Percentiles rank a stretch among this genome's conserved stretches.
These are phyloP conservation scores for Eucalyptus caleyi DNA, from an alignment of 345 rosid genomes.

Conservation along the genomic window DNA sequence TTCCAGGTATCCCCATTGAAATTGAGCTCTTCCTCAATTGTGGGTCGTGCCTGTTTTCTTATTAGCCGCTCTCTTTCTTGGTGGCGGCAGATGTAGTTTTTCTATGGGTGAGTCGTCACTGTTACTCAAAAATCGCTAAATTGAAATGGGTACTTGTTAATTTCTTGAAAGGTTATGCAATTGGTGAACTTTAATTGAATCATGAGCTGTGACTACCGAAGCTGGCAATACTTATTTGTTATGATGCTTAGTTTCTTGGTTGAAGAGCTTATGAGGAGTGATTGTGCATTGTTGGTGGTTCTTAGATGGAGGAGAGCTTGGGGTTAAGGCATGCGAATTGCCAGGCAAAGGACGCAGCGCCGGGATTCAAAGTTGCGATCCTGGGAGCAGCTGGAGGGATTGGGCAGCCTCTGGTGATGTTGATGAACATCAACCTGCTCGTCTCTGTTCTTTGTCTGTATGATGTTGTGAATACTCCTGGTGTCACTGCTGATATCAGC, in stretches of 20 bases:
- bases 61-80: background rate
- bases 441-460: constrained; percentile 89
- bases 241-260: background rate
- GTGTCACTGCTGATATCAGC: constrained; percentile 91
- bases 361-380: constrained; percentile 86
- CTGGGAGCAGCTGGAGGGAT: constrained; percentile 98
- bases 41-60: background rate
- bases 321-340: constrained; percentile 40
- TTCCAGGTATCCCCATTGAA: background rate
- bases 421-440: constrained; percentile 95
- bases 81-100: too few relatives aligned
- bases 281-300: background rate
- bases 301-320: constrained; percentile 29
- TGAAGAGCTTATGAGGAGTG: background rate
- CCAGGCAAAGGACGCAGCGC: constrained; percentile 81
- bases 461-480: constrained; percentile 89
- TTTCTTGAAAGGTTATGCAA: background rate
- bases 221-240: background rate
- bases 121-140: background rate
- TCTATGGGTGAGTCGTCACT: background rate
- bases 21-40: background rate
- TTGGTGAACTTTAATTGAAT: background rate
- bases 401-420: constrained; percentile 85
- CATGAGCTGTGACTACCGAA: background rate
- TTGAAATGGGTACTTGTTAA: background rate